Conservation (phyloP, 1,284 basidiomycete species). For the Porogramme epimiltina region DNA sequence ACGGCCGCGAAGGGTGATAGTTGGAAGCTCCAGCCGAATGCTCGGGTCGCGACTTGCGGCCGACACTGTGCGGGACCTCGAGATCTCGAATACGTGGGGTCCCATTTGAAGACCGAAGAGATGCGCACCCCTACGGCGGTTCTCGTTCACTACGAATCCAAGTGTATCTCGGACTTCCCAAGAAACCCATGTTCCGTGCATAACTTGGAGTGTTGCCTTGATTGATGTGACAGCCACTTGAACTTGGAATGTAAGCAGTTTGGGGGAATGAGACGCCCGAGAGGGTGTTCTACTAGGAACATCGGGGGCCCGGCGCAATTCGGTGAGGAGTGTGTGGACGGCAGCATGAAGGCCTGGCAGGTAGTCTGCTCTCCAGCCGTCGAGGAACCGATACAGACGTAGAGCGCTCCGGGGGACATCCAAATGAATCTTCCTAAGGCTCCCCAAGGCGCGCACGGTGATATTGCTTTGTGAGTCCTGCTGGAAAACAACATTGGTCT, state of each 20-base stretch:
- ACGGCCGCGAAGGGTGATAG: conserved; percentile 59
- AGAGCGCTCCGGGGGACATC: conserved; percentile 79
- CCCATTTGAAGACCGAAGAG: conserved; percentile 66
- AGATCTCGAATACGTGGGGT: conserved; percentile 66
- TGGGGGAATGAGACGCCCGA: conserved; percentile 27
- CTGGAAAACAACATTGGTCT: conserved; percentile 45
- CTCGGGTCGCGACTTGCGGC: conserved; percentile 42
- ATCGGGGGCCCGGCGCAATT: conserved; percentile 48
- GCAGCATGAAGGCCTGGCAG: conserved; percentile 69
- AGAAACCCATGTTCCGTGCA: conserved; percentile 83
- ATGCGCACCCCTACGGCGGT: conserved; percentile 37
- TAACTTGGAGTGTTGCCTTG: conserved; percentile 70
- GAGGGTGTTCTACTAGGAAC: conserved; percentile 24
- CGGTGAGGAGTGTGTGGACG: conserved; percentile 63
- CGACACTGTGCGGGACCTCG: conserved; percentile 44
- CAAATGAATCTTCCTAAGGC: conserved; percentile 48
- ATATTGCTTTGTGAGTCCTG: conserved; percentile 42
- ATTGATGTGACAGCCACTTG: conserved; percentile 51
- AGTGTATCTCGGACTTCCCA: conserved; percentile 62
- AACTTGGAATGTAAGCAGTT: conserved; percentile 43
- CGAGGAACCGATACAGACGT: conserved; percentile 71
- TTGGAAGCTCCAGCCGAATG: conserved; percentile 66
- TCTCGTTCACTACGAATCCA: conserved; percentile 43
- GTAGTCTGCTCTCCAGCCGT: conserved; percentile 81
- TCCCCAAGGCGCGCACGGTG: conserved; percentile 46